Evolutionary conservation across 140 eudicot species (phyloP).

Genomic region (Senecio squalidus): DNA sequence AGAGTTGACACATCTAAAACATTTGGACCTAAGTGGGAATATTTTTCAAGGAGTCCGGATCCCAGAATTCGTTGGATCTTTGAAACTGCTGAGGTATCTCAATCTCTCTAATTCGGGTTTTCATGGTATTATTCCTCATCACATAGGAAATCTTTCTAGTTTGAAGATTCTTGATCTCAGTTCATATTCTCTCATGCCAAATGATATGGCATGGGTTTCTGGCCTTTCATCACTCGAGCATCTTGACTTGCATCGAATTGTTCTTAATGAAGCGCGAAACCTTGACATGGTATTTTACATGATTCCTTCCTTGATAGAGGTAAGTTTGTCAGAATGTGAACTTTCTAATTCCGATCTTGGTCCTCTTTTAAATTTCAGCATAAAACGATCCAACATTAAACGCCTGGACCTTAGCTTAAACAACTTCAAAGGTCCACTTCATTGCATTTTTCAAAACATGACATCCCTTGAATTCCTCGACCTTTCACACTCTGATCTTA

Average conservation of each 20-base stretch:
- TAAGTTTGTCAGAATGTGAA: not conserved
- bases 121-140: slow-evolving; percentile 1
- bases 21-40: slow-evolving; percentile 8
- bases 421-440: not conserved
- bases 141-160: slow-evolving; percentile 21
- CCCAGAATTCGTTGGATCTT: slow-evolving; percentile 18
- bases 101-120: slow-evolving; percentile 5
- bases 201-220: slow-evolving; percentile 15
- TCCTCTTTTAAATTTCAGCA: not conserved
- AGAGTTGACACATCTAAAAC: slow-evolving; percentile 4
- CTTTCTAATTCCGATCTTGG: not conserved
- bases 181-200: not conserved
- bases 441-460: not conserved
- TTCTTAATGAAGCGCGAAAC: not conserved
- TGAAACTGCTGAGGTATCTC: slow-evolving; percentile 9
- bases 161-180: slow-evolving; percentile 9
- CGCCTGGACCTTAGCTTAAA: slow-evolving; percentile 9
- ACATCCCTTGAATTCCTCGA: slow-evolving; percentile 2
- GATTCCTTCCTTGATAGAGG: slow-evolving; percentile 12
- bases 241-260: slow-evolving; percentile 7
- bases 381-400: not conserved
- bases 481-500: slow-evolving; percentile 1
- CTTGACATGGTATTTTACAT: not conserved
- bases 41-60: not conserved
- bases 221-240: slow-evolving; percentile 11